A percentile compares a stretch with the other conserved stretches of the same genome.
These are phyloP conservation scores for Drechslerella dactyloides DNA, from an alignment of 2,329 filamentous ascomycete genomes.

Conservation along the genomic window DNA sequence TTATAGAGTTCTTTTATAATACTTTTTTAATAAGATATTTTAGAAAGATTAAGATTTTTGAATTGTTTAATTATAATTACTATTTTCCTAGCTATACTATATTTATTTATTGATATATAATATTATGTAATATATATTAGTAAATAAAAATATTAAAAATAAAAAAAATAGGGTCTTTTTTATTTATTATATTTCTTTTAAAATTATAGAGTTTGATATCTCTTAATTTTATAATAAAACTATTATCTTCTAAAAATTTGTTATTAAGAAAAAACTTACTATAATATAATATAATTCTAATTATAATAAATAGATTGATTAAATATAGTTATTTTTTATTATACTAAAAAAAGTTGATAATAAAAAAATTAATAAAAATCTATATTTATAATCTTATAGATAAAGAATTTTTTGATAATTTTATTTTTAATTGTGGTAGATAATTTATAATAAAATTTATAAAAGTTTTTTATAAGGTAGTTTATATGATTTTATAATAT, in stretches of 20 bases:
- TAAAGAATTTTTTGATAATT: too few relatives aligned
- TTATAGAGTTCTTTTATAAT: too few relatives aligned
- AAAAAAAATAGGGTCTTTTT: background rate
- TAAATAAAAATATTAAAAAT: slow-evolving; percentile 8
- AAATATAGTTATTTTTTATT: slow-evolving; percentile 1
- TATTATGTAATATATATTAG: slow-evolving; percentile 11
- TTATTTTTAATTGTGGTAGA: too few relatives aligned
- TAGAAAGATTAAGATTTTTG: background rate
- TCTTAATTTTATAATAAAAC: slow-evolving; percentile 4
- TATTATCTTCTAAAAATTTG: background rate
- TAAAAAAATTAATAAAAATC: slow-evolving; percentile 7
- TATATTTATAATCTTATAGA: too few relatives aligned
- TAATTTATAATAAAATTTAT: too few relatives aligned
- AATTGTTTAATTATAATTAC: background rate
- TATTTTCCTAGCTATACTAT: background rate
- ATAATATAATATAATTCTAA: background rate
- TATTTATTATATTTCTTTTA: background rate
- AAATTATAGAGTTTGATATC: background rate
- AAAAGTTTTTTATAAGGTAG: too few relatives aligned
- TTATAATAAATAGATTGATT: slow-evolving; percentile 2
- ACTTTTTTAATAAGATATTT: too few relatives aligned
- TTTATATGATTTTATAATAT: too few relatives aligned
- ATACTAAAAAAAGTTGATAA: background rate
- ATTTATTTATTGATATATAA: slow-evolving; percentile 1
- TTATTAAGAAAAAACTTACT: background rate